phyloP scores from a whole-genome alignment of 805 yeast species.

The Ogataea polymorpha region DNA sequence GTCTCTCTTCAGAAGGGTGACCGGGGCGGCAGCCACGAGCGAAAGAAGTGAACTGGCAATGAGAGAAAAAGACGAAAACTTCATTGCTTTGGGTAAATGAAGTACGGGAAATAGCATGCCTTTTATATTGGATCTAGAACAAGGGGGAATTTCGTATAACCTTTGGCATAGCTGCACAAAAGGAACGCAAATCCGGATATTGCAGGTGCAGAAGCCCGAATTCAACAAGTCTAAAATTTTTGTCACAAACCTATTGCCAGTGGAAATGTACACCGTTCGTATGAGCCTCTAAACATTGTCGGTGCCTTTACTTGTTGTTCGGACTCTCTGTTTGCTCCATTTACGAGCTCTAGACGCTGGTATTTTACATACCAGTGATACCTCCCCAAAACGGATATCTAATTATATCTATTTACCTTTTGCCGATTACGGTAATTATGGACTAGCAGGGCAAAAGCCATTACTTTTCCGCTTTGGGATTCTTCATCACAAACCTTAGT shows the following conservation, averaged over 20 bases:
- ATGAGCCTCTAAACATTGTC: not conserved
- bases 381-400: constrained; percentile 5
- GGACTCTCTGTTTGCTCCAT: not conserved
- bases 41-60: constrained; percentile 6
- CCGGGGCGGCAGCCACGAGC: constrained; percentile 21
- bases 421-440: not conserved
- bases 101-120: not conserved
- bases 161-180: constrained; percentile 3
- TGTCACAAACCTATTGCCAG: not conserved
- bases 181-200: constrained; percentile 6
- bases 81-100: constrained; percentile 10
- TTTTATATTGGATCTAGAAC: constrained; percentile 4
- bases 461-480: not conserved
- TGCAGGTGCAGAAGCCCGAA: constrained; percentile 2
- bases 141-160: constrained; percentile 3
- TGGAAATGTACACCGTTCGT: not conserved
- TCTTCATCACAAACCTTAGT: not conserved
- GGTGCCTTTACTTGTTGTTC: too few relatives aligned
- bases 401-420: constrained; percentile 1
- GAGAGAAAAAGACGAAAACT: constrained; percentile 5
- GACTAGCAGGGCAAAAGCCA: not conserved
- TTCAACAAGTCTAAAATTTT: not conserved
- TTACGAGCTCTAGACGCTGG: not conserved
- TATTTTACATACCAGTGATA: not conserved
- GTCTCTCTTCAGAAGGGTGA: constrained; percentile 28